These are phyloP conservation scores for Blechomonas ayalai DNA, from an alignment of 208 protist species.

Conservation along the genomic window DNA sequence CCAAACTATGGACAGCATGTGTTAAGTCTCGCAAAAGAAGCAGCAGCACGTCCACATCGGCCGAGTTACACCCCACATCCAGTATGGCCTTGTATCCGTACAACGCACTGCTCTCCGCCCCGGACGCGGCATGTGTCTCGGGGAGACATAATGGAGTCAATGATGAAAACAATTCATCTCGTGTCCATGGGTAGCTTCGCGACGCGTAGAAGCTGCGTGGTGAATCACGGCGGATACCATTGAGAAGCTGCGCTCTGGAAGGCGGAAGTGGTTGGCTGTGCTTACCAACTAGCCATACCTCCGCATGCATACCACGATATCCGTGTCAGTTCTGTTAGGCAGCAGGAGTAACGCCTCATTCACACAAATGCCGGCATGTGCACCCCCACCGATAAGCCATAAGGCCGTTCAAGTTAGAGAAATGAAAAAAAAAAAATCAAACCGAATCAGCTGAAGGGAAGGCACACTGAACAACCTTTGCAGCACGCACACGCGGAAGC, in stretches of 20 bases:
- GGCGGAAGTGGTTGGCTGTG: not conserved
- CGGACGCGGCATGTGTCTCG: not conserved
- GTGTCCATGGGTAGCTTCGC: conserved; percentile 17
- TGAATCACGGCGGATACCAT: conserved; percentile 5
- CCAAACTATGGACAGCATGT: conserved; percentile 4
- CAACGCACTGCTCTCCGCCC: not conserved
- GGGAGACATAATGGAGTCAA: not conserved
- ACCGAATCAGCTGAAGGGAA: not conserved
- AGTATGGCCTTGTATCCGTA: conserved; percentile 15
- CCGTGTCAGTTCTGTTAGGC: too few relatives aligned
- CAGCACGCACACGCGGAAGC: too few relatives aligned
- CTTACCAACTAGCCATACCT: conserved; percentile 12
- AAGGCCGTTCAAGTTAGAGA: not conserved
- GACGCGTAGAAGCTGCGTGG: conserved; percentile 14
- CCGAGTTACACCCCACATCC: conserved; percentile 12
- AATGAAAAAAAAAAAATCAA: conserved; percentile 8
- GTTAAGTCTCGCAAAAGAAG: conserved; percentile 20
- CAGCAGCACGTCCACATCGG: conserved; percentile 13
- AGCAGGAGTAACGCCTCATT: too few relatives aligned
- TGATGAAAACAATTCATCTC: conserved; percentile 13
- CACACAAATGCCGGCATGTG: too few relatives aligned
- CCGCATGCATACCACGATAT: conserved; percentile 6
- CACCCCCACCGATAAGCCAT: too few relatives aligned
- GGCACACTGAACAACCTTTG: too few relatives aligned
- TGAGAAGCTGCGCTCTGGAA: conserved; percentile 7